These are phyloP conservation scores for Sugiyamaella lignohabitans DNA, from an alignment of 805 yeast genomes.

Conservation along the genomic window DNA sequence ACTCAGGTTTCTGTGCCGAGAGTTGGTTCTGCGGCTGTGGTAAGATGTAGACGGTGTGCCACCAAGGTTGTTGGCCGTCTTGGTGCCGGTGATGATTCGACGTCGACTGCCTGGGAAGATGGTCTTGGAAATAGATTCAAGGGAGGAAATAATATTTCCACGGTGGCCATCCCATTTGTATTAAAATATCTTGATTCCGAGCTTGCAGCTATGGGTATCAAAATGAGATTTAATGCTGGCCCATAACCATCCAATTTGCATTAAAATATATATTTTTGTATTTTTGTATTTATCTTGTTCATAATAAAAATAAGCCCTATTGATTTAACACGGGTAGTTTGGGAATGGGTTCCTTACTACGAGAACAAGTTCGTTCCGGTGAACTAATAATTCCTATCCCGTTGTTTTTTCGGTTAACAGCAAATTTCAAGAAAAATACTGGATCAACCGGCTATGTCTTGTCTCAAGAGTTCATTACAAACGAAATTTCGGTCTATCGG, in stretches of 20 bases:
- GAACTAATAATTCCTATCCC: no score
- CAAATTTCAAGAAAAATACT: no score
- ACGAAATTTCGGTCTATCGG: no score
- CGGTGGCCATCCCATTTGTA: slow-evolving; percentile 95
- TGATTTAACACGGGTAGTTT: no score
- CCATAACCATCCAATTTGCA: slow-evolving; percentile 35
- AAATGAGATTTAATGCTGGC: slow-evolving; percentile 79
- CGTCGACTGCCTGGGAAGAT: slow-evolving; percentile 85
- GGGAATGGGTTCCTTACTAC: no score
- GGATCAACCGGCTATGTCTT: no score
- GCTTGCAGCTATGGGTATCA: slow-evolving; percentile 95
- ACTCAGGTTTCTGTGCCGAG: slow-evolving; percentile 90
- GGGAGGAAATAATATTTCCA: slow-evolving; percentile 91
- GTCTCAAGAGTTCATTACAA: no score
- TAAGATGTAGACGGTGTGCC: slow-evolving; percentile 91
- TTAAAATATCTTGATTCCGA: slow-evolving; percentile 92
- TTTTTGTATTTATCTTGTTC: neutral
- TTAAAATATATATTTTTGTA: neutral
- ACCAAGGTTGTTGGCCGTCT: slow-evolving; percentile 48
- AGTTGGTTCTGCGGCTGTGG: slow-evolving; percentile 69
- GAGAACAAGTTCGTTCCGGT: no score
- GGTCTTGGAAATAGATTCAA: slow-evolving; percentile 87
- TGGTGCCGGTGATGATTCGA: slow-evolving; percentile 35
- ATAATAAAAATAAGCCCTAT: no score
- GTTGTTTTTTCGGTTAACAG: no score